Base-by-base conservation (phyloP, 768 basidiomycete genomes). In the Lepiota venenata region DNA sequence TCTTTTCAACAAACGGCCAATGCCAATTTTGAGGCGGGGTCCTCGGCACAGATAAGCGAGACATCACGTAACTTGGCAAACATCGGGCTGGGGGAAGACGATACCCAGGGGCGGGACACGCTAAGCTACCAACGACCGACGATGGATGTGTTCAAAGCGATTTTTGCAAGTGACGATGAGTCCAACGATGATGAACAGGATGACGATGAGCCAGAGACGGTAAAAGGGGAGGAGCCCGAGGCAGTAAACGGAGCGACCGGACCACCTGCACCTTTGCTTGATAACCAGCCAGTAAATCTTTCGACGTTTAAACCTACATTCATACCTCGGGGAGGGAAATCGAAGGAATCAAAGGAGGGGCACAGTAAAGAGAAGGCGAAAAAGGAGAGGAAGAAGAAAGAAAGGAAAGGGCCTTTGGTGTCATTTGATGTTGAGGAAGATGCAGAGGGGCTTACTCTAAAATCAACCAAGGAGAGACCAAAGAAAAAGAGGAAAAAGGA, bases 131-230 rank as follows among this genome's bases (percentile, higher is more conserved):
- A 90, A 61, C 80, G 89, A 37, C 96, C 97, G 2, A 74, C 85
- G 5, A 91, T 93, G 80, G 89, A 93, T 63, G 84, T 98, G 41
- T 99, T 98, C 78, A 97, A 96, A 66, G 94, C 96, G 2, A 98
- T 99, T 56, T 99, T 99, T 66, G 95, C 93, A 10, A 93, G 91
- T 69, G 92, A 93, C 56, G 91, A 93, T 42, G 93, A 96, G 62
- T 90, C 91, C 35, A 86, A 84, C 15, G 89, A 85, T 8, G 85
- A 85, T 2, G 91, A 93, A 3, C 78, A 75, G 1, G 75, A 71
- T 18, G 59, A 60, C 40, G 56, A 66, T 25, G 61, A 61, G 22
- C 66, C 67, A n/a, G 58, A 60, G 25, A 50, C 43, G 55, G n/a
- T 43, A 21, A 32, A 32, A 32, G 10, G 32, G 10, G 32, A 32